Percentiles rank a stretch among this genome's conserved stretches.
Evolutionary conservation across 2,329 filamentous ascomycete species (phyloP).

Genomic region (Chaetomium sp.): DNA sequence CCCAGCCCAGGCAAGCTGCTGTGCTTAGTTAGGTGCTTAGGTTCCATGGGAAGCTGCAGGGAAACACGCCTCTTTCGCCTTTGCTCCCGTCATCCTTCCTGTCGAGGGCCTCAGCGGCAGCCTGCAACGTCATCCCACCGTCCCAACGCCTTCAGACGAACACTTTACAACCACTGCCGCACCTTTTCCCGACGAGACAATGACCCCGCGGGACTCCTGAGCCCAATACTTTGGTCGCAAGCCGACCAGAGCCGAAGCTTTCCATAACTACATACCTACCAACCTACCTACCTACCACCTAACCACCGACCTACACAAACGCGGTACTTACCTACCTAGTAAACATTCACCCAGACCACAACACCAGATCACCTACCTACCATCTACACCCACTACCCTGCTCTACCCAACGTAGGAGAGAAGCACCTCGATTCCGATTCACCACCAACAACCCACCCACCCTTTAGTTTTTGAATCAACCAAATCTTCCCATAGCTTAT

Average conservation of each 20-base stretch:
- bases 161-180: slow-evolving; percentile 9
- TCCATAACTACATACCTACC: slow-evolving; percentile 9
- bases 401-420: slow-evolving; percentile 2
- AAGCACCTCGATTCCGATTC: neutral
- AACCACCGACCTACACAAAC: neutral
- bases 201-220: slow-evolving; percentile 33
- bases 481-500: slow-evolving; percentile 32
- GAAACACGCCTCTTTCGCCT: slow-evolving; percentile 11
- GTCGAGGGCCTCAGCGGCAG: slow-evolving; percentile 8
- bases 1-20: slow-evolving; percentile 16
- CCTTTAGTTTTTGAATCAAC: no score
- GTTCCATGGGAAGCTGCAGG: slow-evolving; percentile 18
- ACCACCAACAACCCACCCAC: neutral
- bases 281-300: neutral
- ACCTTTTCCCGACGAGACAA: slow-evolving; percentile 21
- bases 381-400: neutral
- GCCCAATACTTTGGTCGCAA: slow-evolving; percentile 27
- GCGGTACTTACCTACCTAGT: neutral
- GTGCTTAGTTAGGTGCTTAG: no score
- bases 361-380: neutral
- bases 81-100: slow-evolving; percentile 1
- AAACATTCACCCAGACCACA: slow-evolving; percentile 6
- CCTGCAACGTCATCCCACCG: slow-evolving; percentile 21
- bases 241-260: slow-evolving; percentile 28
- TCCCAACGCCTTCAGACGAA: slow-evolving; percentile 7